Base-by-base conservation (phyloP, 2,329 filamentous ascomycete genomes). In the Trichothecium roseum region DNA sequence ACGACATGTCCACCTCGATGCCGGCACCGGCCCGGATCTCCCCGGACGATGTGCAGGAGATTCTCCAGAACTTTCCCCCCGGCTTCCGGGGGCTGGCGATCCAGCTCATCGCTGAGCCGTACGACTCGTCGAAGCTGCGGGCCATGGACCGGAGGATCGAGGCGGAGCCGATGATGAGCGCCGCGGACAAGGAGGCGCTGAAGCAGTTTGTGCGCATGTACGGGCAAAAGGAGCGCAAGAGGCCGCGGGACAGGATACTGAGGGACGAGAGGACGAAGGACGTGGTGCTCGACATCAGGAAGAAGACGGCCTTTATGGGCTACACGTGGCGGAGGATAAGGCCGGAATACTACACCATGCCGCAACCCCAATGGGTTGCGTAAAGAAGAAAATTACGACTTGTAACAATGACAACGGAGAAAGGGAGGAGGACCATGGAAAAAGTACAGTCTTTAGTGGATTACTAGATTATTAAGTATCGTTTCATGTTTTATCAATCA, bases 231-330 rank as follows among this genome's bases (percentile, higher is more conserved):
- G 81, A 88, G 52, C 79, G 72, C 52, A 91, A 84, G 55, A 63
- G 88, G 41, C 78, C 89, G 0, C 70, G 88, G n/a, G 91, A 98
- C 56, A 81, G 82, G 48, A 60, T 96, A 38, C 62, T 96, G 18
- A 70, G 89, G 30, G 89, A 96, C 55, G 69, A 68, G 18, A 59
- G 64, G 8, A 71, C 81, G 6, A 80, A 76, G 28, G 69, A 67
- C 28, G 64, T 69, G 13, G 86, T 82, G n/a, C 63, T 96, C 56
- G 78, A 84, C 45, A 70, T 91, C 43, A 74, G 91, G 40, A 94
- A 89, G 59, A 73, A 72, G 53, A 82, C 74, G 18, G 87, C 86
- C 0, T 96, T 96, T 56, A 59, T 93, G 41, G 89, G 89, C 1
- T 98, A 98, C 54, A 85, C 83, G 2, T 96, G 91, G 67, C 73